Conservation (phyloP, 345 rosid species). For the Trapa bicornis region DNA sequence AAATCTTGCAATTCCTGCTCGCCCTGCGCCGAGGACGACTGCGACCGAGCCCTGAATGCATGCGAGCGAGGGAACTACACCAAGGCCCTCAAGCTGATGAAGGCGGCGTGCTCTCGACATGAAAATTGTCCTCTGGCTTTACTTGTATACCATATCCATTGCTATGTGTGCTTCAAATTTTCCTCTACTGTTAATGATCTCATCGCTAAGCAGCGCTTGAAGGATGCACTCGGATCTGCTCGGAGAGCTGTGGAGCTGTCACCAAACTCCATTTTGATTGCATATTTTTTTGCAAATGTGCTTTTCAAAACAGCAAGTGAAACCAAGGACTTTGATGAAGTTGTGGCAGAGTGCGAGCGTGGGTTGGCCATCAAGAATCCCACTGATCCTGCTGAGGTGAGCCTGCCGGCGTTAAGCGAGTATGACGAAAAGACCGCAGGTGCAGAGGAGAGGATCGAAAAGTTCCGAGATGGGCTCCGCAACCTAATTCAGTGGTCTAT, state of each 20-base stretch:
- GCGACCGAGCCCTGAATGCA: slow-evolving; percentile 76
- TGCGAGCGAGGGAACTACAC: slow-evolving; percentile 22
- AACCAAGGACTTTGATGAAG: slow-evolving; percentile 67
- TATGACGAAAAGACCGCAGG: slow-evolving; percentile 17
- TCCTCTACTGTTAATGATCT: slow-evolving; percentile 65
- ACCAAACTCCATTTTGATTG: slow-evolving; percentile 56
- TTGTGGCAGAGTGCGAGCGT: slow-evolving; percentile 67
- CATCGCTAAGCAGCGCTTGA: slow-evolving; percentile 39
- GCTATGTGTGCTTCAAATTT: slow-evolving; percentile 52
- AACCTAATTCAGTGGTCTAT: slow-evolving; percentile 63
- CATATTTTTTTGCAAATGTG: slow-evolving; percentile 65
- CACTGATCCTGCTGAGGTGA: slow-evolving; percentile 73
- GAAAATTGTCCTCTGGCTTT: slow-evolving; percentile 29
- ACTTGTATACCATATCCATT: slow-evolving; percentile 53
- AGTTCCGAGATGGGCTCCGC: slow-evolving; percentile 62
- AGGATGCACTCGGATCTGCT: slow-evolving; percentile 55
- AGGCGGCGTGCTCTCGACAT: slow-evolving; percentile 34
- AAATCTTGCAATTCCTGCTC: too few species aligned
- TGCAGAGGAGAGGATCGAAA: slow-evolving; percentile 51
- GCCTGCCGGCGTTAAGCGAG: slow-evolving; percentile 43
- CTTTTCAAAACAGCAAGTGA: slow-evolving; percentile 66
- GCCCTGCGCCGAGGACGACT: slow-evolving; percentile 43
- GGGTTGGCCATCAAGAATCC: slow-evolving; percentile 59
- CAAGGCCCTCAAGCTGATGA: slow-evolving; percentile 62
- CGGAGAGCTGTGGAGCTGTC: slow-evolving; percentile 50